Conservation (phyloP, 192 early-diverging fungal species). For the Nowakowskiella sp. region DNA sequence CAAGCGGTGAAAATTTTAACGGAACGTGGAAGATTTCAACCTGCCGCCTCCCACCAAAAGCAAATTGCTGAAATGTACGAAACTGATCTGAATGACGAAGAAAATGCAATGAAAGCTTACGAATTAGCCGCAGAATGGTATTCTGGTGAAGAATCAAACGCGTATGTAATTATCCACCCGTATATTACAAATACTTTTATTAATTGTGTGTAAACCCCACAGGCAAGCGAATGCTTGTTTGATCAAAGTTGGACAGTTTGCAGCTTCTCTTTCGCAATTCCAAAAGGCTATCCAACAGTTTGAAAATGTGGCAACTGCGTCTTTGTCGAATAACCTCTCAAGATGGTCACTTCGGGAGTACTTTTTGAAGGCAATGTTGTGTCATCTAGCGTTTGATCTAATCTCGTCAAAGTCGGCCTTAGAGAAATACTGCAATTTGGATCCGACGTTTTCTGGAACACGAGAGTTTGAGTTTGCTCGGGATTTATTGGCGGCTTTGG, state of each 20-base stretch:
- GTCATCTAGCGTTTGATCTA: constrained; percentile 70
- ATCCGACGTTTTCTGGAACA: constrained; percentile 73
- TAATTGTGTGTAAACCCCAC: constrained; percentile 2
- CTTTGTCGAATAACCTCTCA: constrained; percentile 82
- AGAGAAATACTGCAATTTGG: constrained; percentile 82
- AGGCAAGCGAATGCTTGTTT: constrained; percentile 82
- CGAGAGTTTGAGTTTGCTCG: constrained; percentile 76
- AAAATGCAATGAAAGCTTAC: constrained; percentile 79
- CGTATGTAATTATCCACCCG: constrained; percentile 46
- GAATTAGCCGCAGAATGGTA: constrained; percentile 90
- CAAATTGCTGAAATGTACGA: constrained; percentile 91
- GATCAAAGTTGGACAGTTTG: constrained; percentile 86
- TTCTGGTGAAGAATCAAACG: constrained; percentile 78
- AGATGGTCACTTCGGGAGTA: constrained; percentile 96
- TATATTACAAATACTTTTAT: neutral
- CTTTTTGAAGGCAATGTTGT: constrained; percentile 92
- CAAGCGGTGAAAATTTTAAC: constrained; percentile 76
- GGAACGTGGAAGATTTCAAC: constrained; percentile 75
- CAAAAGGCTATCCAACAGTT: constrained; percentile 84
- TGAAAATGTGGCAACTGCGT: constrained; percentile 75
- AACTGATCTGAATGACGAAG: constrained; percentile 66
- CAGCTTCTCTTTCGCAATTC: constrained; percentile 82
- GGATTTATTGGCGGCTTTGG: constrained; percentile 63
- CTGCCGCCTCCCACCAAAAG: constrained; percentile 89
- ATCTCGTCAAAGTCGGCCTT: constrained; percentile 67